phyloP scores from a whole-genome alignment of 179 eudicot species.

The Spinacia oleracea region DNA sequence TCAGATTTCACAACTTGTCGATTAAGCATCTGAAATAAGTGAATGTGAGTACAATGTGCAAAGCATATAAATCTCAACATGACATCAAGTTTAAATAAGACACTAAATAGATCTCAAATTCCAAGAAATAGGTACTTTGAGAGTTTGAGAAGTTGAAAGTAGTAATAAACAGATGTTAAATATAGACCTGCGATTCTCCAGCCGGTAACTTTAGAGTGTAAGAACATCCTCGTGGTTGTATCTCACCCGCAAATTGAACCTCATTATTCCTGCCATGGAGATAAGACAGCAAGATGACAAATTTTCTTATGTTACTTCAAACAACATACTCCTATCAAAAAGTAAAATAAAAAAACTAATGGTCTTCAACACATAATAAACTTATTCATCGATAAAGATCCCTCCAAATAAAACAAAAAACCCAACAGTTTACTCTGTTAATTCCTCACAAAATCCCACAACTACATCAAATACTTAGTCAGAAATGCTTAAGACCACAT shows the following conservation, averaged over 20 bases:
- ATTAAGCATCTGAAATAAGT: slow-evolving; percentile 70
- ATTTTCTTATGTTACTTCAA: not conserved
- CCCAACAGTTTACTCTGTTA: not conserved
- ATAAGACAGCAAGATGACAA: slow-evolving; percentile 1
- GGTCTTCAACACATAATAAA: not conserved
- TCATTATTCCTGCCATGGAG: slow-evolving; percentile 71
- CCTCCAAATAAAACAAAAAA: not conserved
- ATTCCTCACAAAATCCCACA: not conserved
- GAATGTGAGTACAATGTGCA: slow-evolving; percentile 16
- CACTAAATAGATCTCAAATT: too few relatives aligned
- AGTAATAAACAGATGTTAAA: not conserved
- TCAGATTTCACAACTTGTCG: slow-evolving; percentile 97
- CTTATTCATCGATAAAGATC: not conserved
- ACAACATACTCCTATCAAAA: not conserved
- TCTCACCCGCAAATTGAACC: slow-evolving; percentile 96
- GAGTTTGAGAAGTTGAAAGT: not conserved
- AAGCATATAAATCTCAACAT: not conserved
- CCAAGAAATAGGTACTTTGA: not conserved
- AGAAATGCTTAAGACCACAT: not conserved
- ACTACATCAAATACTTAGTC: not conserved
- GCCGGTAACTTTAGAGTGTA: slow-evolving; percentile 51
- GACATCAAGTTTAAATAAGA: not conserved
- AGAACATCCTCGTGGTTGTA: slow-evolving; percentile 74
- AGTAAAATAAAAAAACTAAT: not conserved
- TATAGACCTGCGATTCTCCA: slow-evolving; percentile 71